Base-by-base conservation (phyloP, 1,284 basidiomycete species). In the Amylostereum areolatum region DNA sequence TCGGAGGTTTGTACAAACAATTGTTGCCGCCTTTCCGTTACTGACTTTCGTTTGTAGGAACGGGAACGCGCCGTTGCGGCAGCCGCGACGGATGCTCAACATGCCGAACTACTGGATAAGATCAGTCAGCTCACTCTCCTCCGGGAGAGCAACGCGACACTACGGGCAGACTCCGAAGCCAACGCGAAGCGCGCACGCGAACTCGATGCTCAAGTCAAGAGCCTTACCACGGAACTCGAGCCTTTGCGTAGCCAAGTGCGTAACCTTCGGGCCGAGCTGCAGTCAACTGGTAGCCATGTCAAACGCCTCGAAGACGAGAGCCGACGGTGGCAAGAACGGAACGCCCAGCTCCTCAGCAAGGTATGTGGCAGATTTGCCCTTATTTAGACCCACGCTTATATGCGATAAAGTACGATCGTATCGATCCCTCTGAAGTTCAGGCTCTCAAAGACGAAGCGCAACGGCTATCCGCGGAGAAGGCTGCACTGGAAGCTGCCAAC, bases 101-200 rank as follows among this genome's bases (percentile, higher is more conserved):
- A 95, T 56, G 78, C 83, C 10, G 90, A 93, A 62, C 78, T 96
- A 40, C 71, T 95, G 37, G 89, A 93, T 62, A 81, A 89, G 58
- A 93, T 95, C 66, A 89, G 92, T 57, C 87, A 93, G 59, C 75
- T 93, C 51, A 92, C 89, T 53, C 79, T 94, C 48, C 74, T 95
- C 5, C 82, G 92, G 40, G 92, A 96, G 68, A 93, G 89, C 68
- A 94, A 95, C 59, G 80, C 83, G 1, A 92, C 89, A 2, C 74
- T 96, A 2, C 81, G 91, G 45, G 75, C 86, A 33, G 90, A 92
- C 51, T 81, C 77, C 51, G 87, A 90, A 54, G 71, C 68, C 18
- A 74, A 87, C 52, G 67, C 78, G 5, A 86, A 84, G 60, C 83
- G 81, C 43, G 73, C 82, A 8, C 73, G 78, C 43, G 79, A 81